A percentile compares a stretch with the other conserved stretches of the same genome.
Conservation (phyloP, 148 eudicot species). For the Rhododendron simsii region DNA sequence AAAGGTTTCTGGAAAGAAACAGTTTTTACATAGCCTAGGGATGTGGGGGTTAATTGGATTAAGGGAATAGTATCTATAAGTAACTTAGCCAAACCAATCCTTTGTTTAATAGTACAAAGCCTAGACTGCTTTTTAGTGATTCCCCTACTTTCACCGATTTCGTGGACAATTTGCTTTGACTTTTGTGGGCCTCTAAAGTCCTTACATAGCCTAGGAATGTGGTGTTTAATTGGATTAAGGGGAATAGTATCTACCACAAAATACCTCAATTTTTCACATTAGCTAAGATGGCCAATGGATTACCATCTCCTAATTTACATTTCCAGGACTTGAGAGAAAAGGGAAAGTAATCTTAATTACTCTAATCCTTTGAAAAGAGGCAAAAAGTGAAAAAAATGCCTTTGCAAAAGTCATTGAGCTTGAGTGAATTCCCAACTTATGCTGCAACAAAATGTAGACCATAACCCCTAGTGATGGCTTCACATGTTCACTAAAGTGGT, state of each 20-base stretch:
- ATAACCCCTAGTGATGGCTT: slow-evolving; percentile 14
- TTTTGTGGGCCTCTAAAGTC: not conserved
- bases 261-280: not conserved
- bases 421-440: slow-evolving; percentile 12
- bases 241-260: not conserved
- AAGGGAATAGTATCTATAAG: not conserved
- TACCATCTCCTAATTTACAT: not conserved
- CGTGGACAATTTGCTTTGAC: not conserved
- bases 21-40: not conserved
- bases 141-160: not conserved
- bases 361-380: not conserved
- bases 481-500: slow-evolving; percentile 30
- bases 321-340: not conserved
- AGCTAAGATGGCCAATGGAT: not conserved
- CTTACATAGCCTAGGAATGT: not conserved
- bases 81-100: not conserved
- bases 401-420: slow-evolving; percentile 3
- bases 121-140: not conserved
- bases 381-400: not conserved
- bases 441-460: slow-evolving; percentile 4
- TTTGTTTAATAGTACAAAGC: not conserved
- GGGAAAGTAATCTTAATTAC: not conserved
- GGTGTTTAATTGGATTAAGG: not conserved
- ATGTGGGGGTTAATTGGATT: not conserved
- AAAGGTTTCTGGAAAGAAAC: no score